A percentile compares a stretch with the other conserved stretches of the same genome.
phyloP scores from a whole-genome alignment of 2,329 filamentous ascomycete species.

The Fusarium sp. region DNA sequence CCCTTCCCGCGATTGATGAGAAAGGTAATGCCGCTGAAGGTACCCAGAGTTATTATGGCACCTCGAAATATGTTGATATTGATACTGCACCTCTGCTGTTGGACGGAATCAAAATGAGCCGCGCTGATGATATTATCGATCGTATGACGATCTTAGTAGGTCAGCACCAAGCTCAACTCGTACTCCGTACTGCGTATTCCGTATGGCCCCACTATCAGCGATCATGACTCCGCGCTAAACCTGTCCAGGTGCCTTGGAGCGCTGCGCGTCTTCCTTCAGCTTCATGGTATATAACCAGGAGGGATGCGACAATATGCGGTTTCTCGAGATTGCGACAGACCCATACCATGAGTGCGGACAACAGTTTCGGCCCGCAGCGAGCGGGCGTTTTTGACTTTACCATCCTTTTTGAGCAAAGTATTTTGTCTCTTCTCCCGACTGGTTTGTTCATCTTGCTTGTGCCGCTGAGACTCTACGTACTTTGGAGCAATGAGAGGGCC shows the following conservation, averaged over 20 bases:
- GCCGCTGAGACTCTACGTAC: conserved; percentile 23
- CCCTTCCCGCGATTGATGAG: too few relatives aligned
- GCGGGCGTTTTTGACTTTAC: conserved; percentile 46
- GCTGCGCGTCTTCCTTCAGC: background rate
- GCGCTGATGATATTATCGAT: too few relatives aligned
- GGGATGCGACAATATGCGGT: background rate
- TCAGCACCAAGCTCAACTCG: too few relatives aligned
- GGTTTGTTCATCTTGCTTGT: conserved; percentile 40
- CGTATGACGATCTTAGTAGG: too few relatives aligned
- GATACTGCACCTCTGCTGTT: too few relatives aligned
- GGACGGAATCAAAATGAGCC: too few relatives aligned
- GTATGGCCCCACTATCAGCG: conserved; percentile 4
- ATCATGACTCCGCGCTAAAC: background rate
- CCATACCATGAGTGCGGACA: conserved; percentile 18
- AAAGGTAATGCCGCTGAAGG: too few relatives aligned
- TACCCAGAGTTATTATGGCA: too few relatives aligned
- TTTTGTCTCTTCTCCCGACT: conserved; percentile 44
- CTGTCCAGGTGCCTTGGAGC: conserved; percentile 16
- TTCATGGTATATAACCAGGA: background rate
- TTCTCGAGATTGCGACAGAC: background rate
- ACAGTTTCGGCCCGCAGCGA: conserved; percentile 42
- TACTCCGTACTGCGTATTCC: conserved; percentile 1
- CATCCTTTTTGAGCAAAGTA: conserved; percentile 46
- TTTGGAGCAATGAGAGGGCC: conserved; percentile 14
- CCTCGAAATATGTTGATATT: accelerated